Evolutionary conservation across 495 filamentous ascomycete genomes (phyloP), one percentile per base, ranked within the genome.

Genomic region (Lasiosphaeria miniovina): DNA sequence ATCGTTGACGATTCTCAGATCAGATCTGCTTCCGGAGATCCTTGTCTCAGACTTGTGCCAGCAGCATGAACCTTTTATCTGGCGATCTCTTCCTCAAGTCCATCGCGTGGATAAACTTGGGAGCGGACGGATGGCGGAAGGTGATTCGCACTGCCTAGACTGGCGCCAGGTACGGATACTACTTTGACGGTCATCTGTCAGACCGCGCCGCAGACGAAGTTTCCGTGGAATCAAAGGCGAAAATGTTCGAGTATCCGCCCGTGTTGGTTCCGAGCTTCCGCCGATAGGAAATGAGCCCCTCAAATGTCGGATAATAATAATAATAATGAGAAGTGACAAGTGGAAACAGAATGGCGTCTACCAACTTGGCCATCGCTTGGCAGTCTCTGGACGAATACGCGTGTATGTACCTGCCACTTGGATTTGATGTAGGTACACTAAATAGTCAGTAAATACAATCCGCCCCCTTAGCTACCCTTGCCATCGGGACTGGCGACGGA

Each of bases 1-100:
- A 59, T 40, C 38, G 53, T 36, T 53, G 62, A 38, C 35, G 62
- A 60, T 60, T 53, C 54, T 15, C 57, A 24, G 24, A 24, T 24
- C 54, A 36, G 62, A 64, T 61, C 62, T 43, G 4, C 62, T 2
- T 4, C 54, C 7, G 36, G 40, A 33, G 62, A 58, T 64, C 58
- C 58, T 40, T 57, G 62, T 64, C 62, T 60, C 62, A 64, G 54
- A 15, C 58, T 53, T 64, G 62, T 60, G 52, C 58, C 53, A 57
- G 58, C 45, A 45, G 55, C 61, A 58, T 57, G 57, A 55, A 49
- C 24, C 53, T 38, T 40, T 43, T 8, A 6, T 38, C 34, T 58
- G 46, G 15, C 4, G 32, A 31, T 11, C 14, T 17, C 12, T 53
- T 17, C n/a, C 36, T 41, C n/a, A n/a, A 45, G 45, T 54, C 17